Conservation (phyloP, 1,139 yeast genomes). For the Yamadazyma conglobata region DNA sequence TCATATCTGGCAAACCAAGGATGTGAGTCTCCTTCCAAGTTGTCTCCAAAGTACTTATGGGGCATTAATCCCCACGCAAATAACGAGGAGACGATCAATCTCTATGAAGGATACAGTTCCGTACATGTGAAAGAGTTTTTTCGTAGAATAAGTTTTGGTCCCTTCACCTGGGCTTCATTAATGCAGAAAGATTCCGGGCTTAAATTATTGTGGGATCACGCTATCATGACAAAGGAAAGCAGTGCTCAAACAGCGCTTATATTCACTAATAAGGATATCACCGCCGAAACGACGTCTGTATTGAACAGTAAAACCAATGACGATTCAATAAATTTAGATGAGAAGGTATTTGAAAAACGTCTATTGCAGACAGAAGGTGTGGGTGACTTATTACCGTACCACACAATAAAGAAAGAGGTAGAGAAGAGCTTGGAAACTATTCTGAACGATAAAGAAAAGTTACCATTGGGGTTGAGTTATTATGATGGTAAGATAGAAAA, state of each 20-base stretch:
- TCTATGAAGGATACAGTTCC: conserved; percentile 41
- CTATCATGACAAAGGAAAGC: conserved; percentile 24
- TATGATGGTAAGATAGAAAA: conserved; percentile 27
- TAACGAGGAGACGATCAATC: conserved; percentile 31
- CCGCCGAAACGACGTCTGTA: conserved; percentile 24
- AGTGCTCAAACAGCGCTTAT: conserved; percentile 19
- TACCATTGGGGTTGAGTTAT: conserved; percentile 29
- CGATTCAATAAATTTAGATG: conserved; percentile 17
- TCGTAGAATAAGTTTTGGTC: conserved; percentile 44
- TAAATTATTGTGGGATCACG: conserved; percentile 29
- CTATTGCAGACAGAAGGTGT: conserved; percentile 36
- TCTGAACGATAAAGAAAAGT: conserved; percentile 16
- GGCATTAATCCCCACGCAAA: conserved; percentile 23
- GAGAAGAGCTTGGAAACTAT: conserved; percentile 16
- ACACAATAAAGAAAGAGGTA: conserved; percentile 18
- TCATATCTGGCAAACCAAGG: too few relatives aligned
- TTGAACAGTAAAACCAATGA: conserved; percentile 16
- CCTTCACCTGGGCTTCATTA: conserved; percentile 46
- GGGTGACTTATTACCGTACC: conserved; percentile 34
- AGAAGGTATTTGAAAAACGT: conserved; percentile 26
- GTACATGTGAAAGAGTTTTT: conserved; percentile 29
- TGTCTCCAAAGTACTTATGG: background rate
- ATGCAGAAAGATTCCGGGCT: conserved; percentile 49
- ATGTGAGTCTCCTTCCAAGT: too few relatives aligned
- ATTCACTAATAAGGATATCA: conserved; percentile 16